These are phyloP conservation scores for Singerocomus inundabilis DNA, from an alignment of 1,284 basidiomycete species.

Conservation along the genomic window DNA sequence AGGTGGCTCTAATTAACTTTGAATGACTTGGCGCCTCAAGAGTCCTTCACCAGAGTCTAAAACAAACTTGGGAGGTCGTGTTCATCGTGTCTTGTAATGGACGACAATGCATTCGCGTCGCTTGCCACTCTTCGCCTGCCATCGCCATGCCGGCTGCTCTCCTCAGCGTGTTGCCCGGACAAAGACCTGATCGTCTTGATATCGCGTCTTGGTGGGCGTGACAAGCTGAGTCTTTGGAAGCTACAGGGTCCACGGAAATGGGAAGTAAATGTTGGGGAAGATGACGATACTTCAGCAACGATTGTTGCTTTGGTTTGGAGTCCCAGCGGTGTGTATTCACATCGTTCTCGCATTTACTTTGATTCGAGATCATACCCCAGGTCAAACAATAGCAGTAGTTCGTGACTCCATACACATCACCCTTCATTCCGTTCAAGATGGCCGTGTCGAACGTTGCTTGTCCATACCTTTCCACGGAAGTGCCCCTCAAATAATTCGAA, in stretches of 20 bases:
- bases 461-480: constrained; percentile 32
- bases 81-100: constrained; percentile 32
- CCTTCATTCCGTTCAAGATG: constrained; percentile 75
- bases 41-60: constrained; percentile 8
- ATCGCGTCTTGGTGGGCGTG: constrained; percentile 60
- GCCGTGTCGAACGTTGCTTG: constrained; percentile 50
- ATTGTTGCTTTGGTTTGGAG: constrained; percentile 72
- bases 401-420: constrained; percentile 66
- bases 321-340: constrained; percentile 60
- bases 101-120: constrained; percentile 49
- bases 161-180: constrained; percentile 76
- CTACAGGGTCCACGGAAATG: constrained; percentile 75
- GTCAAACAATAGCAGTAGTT: constrained; percentile 69
- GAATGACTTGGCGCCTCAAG: constrained; percentile 14
- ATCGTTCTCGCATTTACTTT: neutral
- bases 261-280: constrained; percentile 64
- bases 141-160: constrained; percentile 53
- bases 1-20: constrained; percentile 22
- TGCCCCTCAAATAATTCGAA: constrained; percentile 14
- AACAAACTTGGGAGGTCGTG: neutral
- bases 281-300: constrained; percentile 43
- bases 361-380: constrained; percentile 37
- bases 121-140: constrained; percentile 60
- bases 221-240: constrained; percentile 75
- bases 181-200: constrained; percentile 75